A percentile compares a stretch with the other conserved stretches of the same genome.
phyloP scores from a whole-genome alignment of 306 rosid genomes.

The Mimosa bimucronata region DNA sequence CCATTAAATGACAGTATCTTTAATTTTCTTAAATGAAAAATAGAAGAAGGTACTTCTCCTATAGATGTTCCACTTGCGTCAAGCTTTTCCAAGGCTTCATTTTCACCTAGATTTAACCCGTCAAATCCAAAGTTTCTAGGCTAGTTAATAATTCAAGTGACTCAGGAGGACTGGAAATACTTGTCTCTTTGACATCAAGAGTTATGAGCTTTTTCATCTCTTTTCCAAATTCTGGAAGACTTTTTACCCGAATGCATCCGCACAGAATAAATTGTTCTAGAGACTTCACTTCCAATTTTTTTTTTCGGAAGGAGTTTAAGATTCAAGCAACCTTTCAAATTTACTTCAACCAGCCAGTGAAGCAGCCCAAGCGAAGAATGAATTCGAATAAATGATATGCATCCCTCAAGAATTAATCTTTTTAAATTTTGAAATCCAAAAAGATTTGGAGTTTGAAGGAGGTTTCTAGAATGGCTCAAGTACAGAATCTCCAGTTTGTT shows the following conservation, averaged over 20 bases:
- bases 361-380: conserved; percentile 19
- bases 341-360: background rate
- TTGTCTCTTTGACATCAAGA: background rate
- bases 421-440: background rate
- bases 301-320: background rate
- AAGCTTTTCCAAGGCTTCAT: background rate
- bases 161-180: background rate
- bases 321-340: background rate
- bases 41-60: background rate
- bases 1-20: background rate
- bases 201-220: background rate
- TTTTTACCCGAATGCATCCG: background rate
- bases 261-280: background rate
- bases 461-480: background rate
- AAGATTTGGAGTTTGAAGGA: background rate
- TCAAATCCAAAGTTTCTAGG: background rate
- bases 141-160: background rate
- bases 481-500: background rate
- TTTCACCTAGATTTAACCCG: background rate
- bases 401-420: background rate
- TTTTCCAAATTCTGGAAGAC: conserved; percentile 5
- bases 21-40: background rate
- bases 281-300: conserved; percentile 1
- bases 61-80: background rate
- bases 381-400: background rate